These are phyloP conservation scores for Naganishia randhawae DNA, from an alignment of 768 basidiomycete species.

Conservation along the genomic window DNA sequence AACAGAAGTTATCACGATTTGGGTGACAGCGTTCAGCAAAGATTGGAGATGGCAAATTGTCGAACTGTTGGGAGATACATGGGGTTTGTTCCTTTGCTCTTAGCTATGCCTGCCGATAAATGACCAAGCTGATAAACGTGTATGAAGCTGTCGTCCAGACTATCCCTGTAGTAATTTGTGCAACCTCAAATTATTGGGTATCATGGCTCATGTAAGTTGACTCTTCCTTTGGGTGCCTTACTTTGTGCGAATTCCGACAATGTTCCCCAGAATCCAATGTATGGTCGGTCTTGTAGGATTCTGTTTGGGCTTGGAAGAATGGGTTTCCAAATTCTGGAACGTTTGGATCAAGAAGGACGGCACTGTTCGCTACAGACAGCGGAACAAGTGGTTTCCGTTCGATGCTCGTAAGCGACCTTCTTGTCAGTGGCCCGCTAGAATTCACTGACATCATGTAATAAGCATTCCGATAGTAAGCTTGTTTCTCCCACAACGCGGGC, in stretches of 20 bases:
- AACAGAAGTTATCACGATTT: background rate
- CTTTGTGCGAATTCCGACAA: background rate
- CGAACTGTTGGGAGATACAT: background rate
- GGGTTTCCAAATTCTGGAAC: background rate
- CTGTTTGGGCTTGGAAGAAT: background rate
- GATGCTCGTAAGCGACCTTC: background rate
- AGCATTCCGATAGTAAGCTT: constrained; percentile 11
- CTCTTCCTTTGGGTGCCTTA: background rate
- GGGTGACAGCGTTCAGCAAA: background rate
- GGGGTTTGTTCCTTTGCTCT: background rate
- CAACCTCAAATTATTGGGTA: constrained; percentile 1
- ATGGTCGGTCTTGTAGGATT: background rate
- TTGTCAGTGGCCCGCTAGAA: too few species aligned
- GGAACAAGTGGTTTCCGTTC: background rate
- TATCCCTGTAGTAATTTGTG: background rate
- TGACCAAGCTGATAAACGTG: too few species aligned
- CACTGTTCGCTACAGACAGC: background rate
- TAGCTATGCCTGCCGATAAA: background rate
- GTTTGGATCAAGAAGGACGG: background rate
- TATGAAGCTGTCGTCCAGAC: background rate
- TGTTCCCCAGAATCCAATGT: background rate
- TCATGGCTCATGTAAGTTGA: background rate
- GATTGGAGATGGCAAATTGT: background rate
- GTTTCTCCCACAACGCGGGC: too few species aligned
- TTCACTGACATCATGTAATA: background rate